These are phyloP conservation scores for Solanum hybrid DNA, from an alignment of 305 asterid genomes.

Conservation along the genomic window DNA sequence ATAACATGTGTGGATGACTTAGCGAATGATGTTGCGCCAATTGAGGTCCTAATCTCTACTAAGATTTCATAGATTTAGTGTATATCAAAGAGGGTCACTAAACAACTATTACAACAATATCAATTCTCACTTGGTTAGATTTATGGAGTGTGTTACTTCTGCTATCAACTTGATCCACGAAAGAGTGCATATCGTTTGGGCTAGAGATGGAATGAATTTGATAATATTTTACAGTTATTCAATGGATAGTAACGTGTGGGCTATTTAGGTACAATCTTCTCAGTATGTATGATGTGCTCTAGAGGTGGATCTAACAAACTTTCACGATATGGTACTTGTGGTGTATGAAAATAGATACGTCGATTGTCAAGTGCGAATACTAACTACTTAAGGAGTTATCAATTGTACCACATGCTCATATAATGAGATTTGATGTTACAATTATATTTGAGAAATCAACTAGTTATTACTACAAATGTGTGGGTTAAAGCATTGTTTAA, in stretches of 20 bases:
- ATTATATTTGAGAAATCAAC: no score
- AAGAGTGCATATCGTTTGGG: neutral
- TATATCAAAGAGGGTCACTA: neutral
- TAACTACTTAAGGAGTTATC: no score
- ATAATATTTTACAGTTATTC: no score
- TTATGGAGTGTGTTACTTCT: neutral
- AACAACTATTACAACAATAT: neutral
- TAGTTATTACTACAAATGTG: no score
- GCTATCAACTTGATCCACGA: neutral
- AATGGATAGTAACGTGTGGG: neutral
- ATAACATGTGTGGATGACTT: neutral
- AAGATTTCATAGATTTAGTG: neutral
- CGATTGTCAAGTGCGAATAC: neutral
- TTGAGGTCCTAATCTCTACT: neutral
- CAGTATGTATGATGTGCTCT: neutral
- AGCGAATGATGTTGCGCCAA: neutral
- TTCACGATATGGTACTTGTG: neutral
- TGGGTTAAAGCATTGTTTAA: no score
- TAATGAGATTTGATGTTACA: neutral
- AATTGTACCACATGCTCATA: neutral
- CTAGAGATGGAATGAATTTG: neutral
- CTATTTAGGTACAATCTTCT: neutral
- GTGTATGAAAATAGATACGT: neutral
- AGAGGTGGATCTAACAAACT: neutral
- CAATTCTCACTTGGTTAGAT: neutral